Percentiles rank a stretch among this genome's conserved stretches.
These are phyloP conservation scores for Tolypocladium endophyticum DNA, from an alignment of 2,329 filamentous ascomycete species.

Conservation along the genomic window DNA sequence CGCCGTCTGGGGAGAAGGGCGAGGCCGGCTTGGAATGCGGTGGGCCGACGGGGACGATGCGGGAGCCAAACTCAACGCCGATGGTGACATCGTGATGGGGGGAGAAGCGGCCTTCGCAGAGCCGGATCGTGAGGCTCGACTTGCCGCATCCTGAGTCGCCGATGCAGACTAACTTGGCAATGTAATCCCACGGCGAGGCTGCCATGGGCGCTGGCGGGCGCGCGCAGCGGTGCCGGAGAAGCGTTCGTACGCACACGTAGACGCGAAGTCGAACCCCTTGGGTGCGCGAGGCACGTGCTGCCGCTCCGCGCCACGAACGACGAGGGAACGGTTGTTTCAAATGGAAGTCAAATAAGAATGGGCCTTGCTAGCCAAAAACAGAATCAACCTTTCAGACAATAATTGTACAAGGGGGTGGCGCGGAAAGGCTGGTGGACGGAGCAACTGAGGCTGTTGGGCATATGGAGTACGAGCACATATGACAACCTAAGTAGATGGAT, in stretches of 20 bases:
- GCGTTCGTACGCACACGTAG: not conserved
- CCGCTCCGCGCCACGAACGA: not conserved
- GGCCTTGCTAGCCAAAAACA: not conserved
- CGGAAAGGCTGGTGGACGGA: not conserved
- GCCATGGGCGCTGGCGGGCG: constrained; percentile 33
- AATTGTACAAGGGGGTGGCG: not conserved
- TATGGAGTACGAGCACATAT: not conserved
- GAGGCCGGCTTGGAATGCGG: constrained; percentile 48
- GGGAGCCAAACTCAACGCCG: constrained; percentile 89
- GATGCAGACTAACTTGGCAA: constrained; percentile 96
- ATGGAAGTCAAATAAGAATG: not conserved
- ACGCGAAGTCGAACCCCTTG: not conserved
- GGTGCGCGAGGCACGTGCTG: not conserved
- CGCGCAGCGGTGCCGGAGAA: not conserved
- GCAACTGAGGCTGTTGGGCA: not conserved
- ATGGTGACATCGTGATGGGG: constrained; percentile 95
- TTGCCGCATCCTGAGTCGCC: constrained; percentile 96
- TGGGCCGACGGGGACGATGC: constrained; percentile 83
- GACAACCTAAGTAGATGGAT: not conserved
- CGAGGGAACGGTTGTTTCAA: not conserved
- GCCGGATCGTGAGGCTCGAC: constrained; percentile 83
- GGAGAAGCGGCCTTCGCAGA: constrained; percentile 93
- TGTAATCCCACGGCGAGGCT: constrained; percentile 85
- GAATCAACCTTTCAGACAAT: not conserved
- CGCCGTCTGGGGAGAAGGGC: constrained; percentile 11